These are phyloP conservation scores for Trichothecium sympodiale DNA, from an alignment of 2,329 filamentous ascomycete genomes.

Conservation along the genomic window DNA sequence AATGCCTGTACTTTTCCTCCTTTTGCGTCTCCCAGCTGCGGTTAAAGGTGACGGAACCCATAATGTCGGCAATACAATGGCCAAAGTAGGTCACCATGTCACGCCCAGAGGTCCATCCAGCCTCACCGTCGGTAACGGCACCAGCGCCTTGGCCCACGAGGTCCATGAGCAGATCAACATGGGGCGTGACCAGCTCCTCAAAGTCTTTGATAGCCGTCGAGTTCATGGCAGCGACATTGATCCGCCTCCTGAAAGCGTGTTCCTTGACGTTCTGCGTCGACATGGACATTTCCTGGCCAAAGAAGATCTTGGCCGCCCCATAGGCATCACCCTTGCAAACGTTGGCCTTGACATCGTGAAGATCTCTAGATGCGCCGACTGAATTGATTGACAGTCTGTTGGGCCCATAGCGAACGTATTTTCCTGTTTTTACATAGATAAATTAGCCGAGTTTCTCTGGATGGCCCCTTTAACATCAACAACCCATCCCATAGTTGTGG, in stretches of 20 bases:
- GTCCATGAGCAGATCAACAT: constrained; percentile 5
- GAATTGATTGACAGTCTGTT: background rate
- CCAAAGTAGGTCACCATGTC: constrained; percentile 6
- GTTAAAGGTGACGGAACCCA: constrained; percentile 8
- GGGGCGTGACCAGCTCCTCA: constrained; percentile 4
- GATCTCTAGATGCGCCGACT: background rate
- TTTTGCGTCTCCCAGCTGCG: constrained; percentile 7
- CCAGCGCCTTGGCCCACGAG: constrained; percentile 4
- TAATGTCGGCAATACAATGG: constrained; percentile 8
- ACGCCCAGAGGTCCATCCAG: constrained; percentile 6
- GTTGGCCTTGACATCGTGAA: constrained; percentile 1
- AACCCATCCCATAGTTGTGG: background rate
- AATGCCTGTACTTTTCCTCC: constrained; percentile 4
- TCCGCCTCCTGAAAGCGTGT: constrained; percentile 7
- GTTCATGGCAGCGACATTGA: constrained; percentile 7
- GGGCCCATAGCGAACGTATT: background rate
- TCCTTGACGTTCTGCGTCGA: constrained; percentile 6
- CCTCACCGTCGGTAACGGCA: constrained; percentile 2
- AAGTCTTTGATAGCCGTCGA: constrained; percentile 6
- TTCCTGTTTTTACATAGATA: background rate
- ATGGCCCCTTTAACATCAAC: too few relatives aligned
- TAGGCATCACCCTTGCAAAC: background rate
- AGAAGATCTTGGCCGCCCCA: constrained; percentile 2
- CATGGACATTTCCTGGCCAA: constrained; percentile 8
- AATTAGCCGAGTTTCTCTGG: too few relatives aligned